These are phyloP conservation scores for Diaporthe vexans DNA, from an alignment of 2,329 filamentous ascomycete genomes.

Conservation along the genomic window DNA sequence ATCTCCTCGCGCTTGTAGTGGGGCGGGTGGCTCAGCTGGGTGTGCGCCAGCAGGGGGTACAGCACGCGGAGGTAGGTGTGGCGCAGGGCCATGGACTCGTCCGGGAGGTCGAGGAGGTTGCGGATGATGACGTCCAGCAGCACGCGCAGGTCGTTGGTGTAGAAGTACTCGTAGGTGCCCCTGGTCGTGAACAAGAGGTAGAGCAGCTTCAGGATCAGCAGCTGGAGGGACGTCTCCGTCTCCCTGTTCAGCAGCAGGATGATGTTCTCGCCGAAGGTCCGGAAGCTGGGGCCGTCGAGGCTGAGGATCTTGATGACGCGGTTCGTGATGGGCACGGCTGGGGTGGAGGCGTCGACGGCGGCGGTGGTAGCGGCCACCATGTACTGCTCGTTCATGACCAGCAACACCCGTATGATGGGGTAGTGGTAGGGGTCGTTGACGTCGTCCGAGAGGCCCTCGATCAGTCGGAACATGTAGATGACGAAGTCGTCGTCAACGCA, in stretches of 20 bases:
- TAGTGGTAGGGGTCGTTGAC: constrained; percentile 95
- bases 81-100: constrained; percentile 81
- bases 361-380: constrained; percentile 81
- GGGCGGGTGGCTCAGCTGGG: constrained; percentile 86
- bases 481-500: constrained; percentile 87
- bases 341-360: constrained; percentile 55
- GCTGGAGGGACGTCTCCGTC: constrained; percentile 91
- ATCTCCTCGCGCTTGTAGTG: constrained; percentile 95
- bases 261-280: constrained; percentile 97
- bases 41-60: constrained; percentile 90
- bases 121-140: constrained; percentile 96
- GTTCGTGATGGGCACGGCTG: constrained; percentile 79
- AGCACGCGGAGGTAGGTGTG: constrained; percentile 96
- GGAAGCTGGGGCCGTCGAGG: constrained; percentile 82
- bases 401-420: constrained; percentile 89
- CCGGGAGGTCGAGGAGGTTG: constrained; percentile 94
- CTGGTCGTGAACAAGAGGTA: constrained; percentile 96
- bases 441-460: constrained; percentile 90
- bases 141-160: constrained; percentile 95
- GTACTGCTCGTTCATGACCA: constrained; percentile 98
- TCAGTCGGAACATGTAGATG: constrained; percentile 84
- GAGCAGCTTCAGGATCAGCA: constrained; percentile 95
- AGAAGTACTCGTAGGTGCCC: constrained; percentile 97
- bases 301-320: constrained; percentile 93
- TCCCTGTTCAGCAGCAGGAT: constrained; percentile 96